Conservation (phyloP, 352 stramenopile genomes). For the Halophytophthora batemanensis region DNA sequence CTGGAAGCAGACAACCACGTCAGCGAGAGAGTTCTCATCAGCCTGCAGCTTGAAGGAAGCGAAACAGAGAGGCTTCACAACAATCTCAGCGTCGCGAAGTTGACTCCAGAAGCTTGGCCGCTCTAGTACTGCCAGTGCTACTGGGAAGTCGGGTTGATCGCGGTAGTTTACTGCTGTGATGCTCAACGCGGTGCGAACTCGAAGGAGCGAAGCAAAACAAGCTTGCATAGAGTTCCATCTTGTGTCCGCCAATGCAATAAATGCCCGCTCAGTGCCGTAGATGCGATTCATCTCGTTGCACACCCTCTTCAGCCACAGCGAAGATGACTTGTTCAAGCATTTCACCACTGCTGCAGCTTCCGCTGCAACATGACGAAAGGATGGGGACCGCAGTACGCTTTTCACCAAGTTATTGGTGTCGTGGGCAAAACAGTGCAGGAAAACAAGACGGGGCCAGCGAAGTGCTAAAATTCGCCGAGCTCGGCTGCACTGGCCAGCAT, state of each 20-base stretch:
- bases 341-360: slow-evolving; percentile 8
- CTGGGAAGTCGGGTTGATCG: slow-evolving; percentile 1
- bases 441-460: slow-evolving; percentile 3
- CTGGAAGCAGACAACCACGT: not conserved
- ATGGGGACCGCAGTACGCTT: slow-evolving; percentile 3
- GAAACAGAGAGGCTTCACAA: not conserved
- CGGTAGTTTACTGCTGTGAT: slow-evolving; percentile 6
- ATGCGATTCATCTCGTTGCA: slow-evolving; percentile 3
- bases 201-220: slow-evolving; percentile 16
- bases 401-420: slow-evolving; percentile 22
- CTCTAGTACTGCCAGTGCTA: slow-evolving; percentile 1
- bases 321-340: slow-evolving; percentile 8
- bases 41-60: not conserved
- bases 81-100: slow-evolving; percentile 5
- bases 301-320: slow-evolving; percentile 6
- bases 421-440: slow-evolving; percentile 15
- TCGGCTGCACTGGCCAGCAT: slow-evolving; percentile 12
- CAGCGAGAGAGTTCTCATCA: slow-evolving; percentile 1
- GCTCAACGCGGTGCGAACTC: slow-evolving; percentile 3
- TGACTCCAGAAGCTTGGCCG: slow-evolving; percentile 3
- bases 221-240: slow-evolving; percentile 18
- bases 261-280: slow-evolving; percentile 5
- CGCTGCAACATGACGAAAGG: not conserved
- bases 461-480: slow-evolving; percentile 11
- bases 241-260: slow-evolving; percentile 5